Conservation (phyloP, 148 eudicot genomes). For the Selenicereus undatus region DNA sequence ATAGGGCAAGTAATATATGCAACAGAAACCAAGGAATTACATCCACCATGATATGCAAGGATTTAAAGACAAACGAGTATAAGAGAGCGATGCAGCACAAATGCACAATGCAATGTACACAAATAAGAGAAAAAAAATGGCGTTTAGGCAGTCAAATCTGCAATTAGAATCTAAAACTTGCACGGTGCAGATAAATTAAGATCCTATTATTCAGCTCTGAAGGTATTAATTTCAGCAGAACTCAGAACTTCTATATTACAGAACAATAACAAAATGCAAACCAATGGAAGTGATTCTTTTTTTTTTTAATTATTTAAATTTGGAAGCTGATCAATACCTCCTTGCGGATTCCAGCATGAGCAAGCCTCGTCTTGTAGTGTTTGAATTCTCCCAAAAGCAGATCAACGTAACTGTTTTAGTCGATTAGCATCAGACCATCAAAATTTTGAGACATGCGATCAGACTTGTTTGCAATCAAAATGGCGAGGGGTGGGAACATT, state of each 20-base stretch:
- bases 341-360: conserved; percentile 80
- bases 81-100: neutral
- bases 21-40: neutral
- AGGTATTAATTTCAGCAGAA: neutral
- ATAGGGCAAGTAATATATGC: neutral
- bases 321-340: conserved; percentile 50
- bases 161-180: neutral
- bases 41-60: neutral
- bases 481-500: neutral
- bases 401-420: conserved; percentile 76
- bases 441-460: neutral
- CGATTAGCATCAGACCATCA: conserved; percentile 19
- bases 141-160: neutral
- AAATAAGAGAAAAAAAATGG: neutral
- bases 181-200: neutral
- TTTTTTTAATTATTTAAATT: neutral
- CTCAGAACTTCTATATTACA: neutral
- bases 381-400: conserved; percentile 90
- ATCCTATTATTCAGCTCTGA: neutral
- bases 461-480: neutral
- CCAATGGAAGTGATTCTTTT: neutral
- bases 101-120: neutral
- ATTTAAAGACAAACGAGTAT: neutral
- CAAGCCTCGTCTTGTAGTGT: conserved; percentile 90
- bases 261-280: neutral